These are phyloP conservation scores for Amaranthus cruentus DNA, from an alignment of 148 eudicot genomes.

Conservation along the genomic window DNA sequence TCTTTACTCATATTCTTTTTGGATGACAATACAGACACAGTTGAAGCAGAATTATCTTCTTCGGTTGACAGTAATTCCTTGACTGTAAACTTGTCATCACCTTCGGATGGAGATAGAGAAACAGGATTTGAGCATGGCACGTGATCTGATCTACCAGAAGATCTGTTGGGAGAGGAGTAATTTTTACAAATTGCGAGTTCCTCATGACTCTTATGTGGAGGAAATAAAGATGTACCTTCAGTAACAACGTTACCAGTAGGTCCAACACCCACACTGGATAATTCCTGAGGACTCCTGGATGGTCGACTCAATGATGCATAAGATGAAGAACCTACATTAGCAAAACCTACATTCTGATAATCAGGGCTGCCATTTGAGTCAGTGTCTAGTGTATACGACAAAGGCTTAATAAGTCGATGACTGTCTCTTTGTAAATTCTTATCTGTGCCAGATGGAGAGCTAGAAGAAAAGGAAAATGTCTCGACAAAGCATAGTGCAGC, in stretches of 20 bases:
- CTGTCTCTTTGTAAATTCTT: constrained; percentile 22
- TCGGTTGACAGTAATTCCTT: constrained; percentile 53
- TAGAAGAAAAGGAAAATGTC: constrained; percentile 35
- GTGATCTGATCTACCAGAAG: constrained; percentile 33
- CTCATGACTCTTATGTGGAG: constrained; percentile 17
- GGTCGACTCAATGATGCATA: constrained; percentile 21
- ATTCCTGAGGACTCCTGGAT: constrained; percentile 25
- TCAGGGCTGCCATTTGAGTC: constrained; percentile 25
- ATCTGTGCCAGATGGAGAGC: constrained; percentile 33
- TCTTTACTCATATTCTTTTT: constrained; percentile 33
- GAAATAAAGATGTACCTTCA: constrained; percentile 22
- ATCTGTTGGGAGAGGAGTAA: constrained; percentile 31
- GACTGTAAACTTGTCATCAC: constrained; percentile 74
- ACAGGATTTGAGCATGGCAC: constrained; percentile 31
- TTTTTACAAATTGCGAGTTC: constrained; percentile 33
- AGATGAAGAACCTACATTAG: constrained; percentile 16
- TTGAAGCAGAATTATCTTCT: constrained; percentile 29
- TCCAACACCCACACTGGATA: constrained; percentile 17
- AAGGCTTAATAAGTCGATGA: constrained; percentile 21
- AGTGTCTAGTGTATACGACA: constrained; percentile 22
- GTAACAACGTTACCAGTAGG: constrained; percentile 24
- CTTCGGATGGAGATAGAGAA: constrained; percentile 38
- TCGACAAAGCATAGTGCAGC: constrained; percentile 25
- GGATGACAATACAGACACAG: constrained; percentile 26
- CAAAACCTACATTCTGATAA: constrained; percentile 23